These are phyloP conservation scores for Lasiosphaeris hirsuta DNA, from an alignment of 495 filamentous ascomycete species.

Conservation along the genomic window DNA sequence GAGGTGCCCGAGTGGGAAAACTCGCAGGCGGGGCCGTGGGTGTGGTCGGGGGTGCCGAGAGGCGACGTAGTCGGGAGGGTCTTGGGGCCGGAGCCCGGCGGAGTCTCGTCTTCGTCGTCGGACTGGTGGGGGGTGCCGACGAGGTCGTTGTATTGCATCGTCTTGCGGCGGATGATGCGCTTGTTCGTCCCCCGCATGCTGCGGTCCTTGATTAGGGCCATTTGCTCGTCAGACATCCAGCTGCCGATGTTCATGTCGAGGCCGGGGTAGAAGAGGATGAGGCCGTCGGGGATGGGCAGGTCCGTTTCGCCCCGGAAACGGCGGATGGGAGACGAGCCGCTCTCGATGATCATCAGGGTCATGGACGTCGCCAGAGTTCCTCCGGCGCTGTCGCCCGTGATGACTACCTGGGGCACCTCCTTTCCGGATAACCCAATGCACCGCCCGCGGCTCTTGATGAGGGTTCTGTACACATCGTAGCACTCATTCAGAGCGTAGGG, in stretches of 20 bases:
- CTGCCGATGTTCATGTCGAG: constrained; percentile 97
- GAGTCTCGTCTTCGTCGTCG: constrained; percentile 53
- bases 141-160: constrained; percentile 54
- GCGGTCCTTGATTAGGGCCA: constrained; percentile 86
- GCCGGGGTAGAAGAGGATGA: constrained; percentile 83
- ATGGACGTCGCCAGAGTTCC: constrained; percentile 83
- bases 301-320: constrained; percentile 55
- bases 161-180: constrained; percentile 72
- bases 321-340: constrained; percentile 52
- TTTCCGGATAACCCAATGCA: constrained; percentile 81
- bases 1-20: constrained; percentile 41
- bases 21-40: constrained; percentile 37
- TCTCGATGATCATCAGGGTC: constrained; percentile 83
- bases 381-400: constrained; percentile 91
- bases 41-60: constrained; percentile 5
- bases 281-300: constrained; percentile 74
- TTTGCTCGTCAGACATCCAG: constrained; percentile 99
- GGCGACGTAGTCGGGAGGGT: not conserved
- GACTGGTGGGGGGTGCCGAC: constrained; percentile 66
- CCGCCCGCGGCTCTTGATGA: constrained; percentile 70
- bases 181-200: constrained; percentile 72
- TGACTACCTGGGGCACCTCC: constrained; percentile 65
- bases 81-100: constrained; percentile 18
- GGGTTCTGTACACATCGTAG: constrained; percentile 85
- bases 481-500: constrained; percentile 95